Base-by-base conservation (phyloP, 1,139 yeast genomes). In the Lodderomyces elongisporus region DNA sequence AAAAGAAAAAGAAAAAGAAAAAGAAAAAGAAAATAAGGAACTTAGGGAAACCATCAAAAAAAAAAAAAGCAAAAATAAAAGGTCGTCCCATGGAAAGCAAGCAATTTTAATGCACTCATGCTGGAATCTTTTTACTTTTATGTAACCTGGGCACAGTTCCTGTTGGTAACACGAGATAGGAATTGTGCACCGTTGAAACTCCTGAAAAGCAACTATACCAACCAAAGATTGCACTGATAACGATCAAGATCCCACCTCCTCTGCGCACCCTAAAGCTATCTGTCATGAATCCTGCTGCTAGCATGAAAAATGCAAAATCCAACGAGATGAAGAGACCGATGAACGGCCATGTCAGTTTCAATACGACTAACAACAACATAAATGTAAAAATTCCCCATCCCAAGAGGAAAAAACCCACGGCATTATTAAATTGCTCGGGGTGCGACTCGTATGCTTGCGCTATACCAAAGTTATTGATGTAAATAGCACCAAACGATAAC, bases 381-480 rank as follows among this genome's bases (percentile, higher is more conserved):
- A 63, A 58, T 8, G 73, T 58, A 41, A 69, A 70, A 6, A 70
- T 51, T 4, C 60, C 61, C 77, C 77, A 71, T 0, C 69, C 68
- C 15, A 68, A 35, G 25, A 69, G 50, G 51, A 54, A 68, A 28
- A 70, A 53, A 2, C 72, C 74, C 25, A 65, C 35, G 4, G 74
- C 75, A 43, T 59, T 54, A 12, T 29, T 42, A 8, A 59, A 45
- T 43, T 54, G 56, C 4, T 17, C 23, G 7, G 30, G 14, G n/a
- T 33, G 35, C 32, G 66, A 64, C 17, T 62, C 73, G 46, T 74
- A 79, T 2, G 88, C 79, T 1, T 63, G 62, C 14, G 58, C 62
- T 36, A 88, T 80, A 23, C 89, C 88, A 48, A 58, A 58, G 27
- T 49, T 40, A 14, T 48, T 45, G 25, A 66, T 40, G 30, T 50